Conservation (phyloP, 257 asterid genomes). For the Penstemon newberryi region DNA sequence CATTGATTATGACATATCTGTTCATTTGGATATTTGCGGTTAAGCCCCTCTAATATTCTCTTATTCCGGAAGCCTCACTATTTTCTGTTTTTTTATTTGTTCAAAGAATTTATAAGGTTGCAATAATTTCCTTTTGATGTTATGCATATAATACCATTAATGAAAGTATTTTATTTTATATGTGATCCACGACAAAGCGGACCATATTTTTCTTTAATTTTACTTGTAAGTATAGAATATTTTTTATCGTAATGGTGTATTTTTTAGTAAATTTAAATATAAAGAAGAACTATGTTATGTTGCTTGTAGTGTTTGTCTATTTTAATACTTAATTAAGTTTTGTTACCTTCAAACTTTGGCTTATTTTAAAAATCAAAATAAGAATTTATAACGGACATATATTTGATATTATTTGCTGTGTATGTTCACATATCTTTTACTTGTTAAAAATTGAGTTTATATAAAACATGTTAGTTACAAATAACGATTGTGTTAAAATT, state of each 20-base stretch:
- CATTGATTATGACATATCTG: slow-evolving; percentile 47
- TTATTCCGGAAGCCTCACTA: not conserved
- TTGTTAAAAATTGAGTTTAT: too few relatives aligned
- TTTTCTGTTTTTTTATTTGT: too few relatives aligned
- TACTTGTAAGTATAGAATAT: not conserved
- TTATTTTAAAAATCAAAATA: not conserved
- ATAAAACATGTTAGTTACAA: too few relatives aligned
- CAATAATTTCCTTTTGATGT: too few relatives aligned
- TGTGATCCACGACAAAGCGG: not conserved
- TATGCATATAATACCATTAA: not conserved
- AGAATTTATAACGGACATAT: too few relatives aligned
- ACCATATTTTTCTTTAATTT: not conserved
- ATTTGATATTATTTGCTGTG: too few relatives aligned
- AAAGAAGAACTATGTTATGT: not conserved
- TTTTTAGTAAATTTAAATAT: not conserved
- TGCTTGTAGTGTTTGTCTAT: not conserved
- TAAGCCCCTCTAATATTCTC: slow-evolving; percentile 27
- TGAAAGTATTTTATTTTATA: not conserved
- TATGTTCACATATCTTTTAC: too few relatives aligned
- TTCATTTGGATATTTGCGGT: not conserved
- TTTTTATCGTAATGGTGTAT: not conserved
- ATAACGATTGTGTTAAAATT: too few relatives aligned
- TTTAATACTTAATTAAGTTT: too few relatives aligned
- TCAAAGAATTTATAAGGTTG: too few relatives aligned
- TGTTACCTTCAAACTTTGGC: not conserved